Evolutionary conservation across 2,329 filamentous ascomycete genomes (phyloP), one percentile per base, ranked within the genome.

Genomic region (Fusarium tuaranense): DNA sequence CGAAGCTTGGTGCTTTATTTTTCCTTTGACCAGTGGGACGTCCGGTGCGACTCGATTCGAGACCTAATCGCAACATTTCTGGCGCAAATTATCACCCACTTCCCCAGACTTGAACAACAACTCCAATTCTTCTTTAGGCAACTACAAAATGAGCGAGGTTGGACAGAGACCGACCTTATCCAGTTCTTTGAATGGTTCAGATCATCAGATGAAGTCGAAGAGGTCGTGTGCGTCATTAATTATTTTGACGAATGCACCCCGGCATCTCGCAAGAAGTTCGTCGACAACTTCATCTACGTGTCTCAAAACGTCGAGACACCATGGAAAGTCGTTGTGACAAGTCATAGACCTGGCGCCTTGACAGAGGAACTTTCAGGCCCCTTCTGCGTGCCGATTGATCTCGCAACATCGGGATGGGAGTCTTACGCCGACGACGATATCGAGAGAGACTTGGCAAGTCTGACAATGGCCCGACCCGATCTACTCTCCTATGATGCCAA

Each of bases 141-240:
- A 22, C 27, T 68, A 0, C 18, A 63, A 1, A 34, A 34, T 5
- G 64, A 69, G 2, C 20, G 6, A 0, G 67, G 67, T 0, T 69
- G 67, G 67, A 69, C 67, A 5, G 67, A 69, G 2, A 46, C 25
- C n/a, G 67, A 69, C 1, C 10, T 68, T 2, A 34, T 69, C 1
- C 67, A 69, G 3, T 68, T 63, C 25, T 51, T 69, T 6, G 67
- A 69, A 10, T 22, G 30, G 25, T 63, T 68, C 1, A 58, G 25
- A 2, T 5, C n/a, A 2, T 63, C 64, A 5, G 30, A 44, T 2
- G 48, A 68, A 12, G 57, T 69, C 3, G 20, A 68, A 0, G 20
- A 69, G 39, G 53, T 32, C 0, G 58, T 41, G 10, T 57, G 51
- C 46, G 48, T 69, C 0, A 62, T 69, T 0, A 68, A 63, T 1